These are phyloP conservation scores for Aspergillus brunneoviolaceus DNA, from an alignment of 2,329 filamentous ascomycete species.

Conservation along the genomic window DNA sequence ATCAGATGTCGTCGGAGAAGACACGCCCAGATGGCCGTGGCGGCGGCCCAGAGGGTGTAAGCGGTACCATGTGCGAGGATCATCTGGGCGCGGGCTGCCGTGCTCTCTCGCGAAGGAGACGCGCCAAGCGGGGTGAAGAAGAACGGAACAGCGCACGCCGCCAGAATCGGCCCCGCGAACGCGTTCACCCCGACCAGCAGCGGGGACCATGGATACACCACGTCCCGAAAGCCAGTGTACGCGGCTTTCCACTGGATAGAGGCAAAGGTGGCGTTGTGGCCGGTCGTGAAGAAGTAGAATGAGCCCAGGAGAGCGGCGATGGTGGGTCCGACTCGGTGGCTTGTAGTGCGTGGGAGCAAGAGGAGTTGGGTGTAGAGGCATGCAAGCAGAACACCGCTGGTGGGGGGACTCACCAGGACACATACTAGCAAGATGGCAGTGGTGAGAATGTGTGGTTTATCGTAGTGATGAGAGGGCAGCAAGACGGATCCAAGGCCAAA, in stretches of 20 bases:
- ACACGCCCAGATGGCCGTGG: conserved; percentile 79
- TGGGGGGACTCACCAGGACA: conserved; percentile 3
- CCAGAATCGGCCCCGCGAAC: conserved; percentile 82
- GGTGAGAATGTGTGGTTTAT: background rate
- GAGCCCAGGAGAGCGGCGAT: conserved; percentile 84
- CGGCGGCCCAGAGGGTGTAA: conserved; percentile 70
- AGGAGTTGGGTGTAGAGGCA: conserved; percentile 73
- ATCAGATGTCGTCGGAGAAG: conserved; percentile 87
- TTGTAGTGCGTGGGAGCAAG: conserved; percentile 63
- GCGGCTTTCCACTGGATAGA: conserved; percentile 94
- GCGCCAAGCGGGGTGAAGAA: conserved; percentile 52
- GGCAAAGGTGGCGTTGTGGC: conserved; percentile 82
- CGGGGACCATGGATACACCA: conserved; percentile 86
- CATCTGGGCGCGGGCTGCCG: conserved; percentile 53
- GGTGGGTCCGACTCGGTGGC: conserved; percentile 70
- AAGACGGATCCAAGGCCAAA: background rate
- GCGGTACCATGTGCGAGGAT: conserved; percentile 64
- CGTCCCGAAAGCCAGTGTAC: conserved; percentile 78
- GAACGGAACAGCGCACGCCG: conserved; percentile 74
- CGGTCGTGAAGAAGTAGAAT: conserved; percentile 95
- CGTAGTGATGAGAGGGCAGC: background rate
- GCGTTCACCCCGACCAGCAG: conserved; percentile 79
- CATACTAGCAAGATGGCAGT: background rate
- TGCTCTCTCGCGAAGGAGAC: background rate
- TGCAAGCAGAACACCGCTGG: conserved; percentile 24